These are phyloP conservation scores for Lotus japonicus DNA, from an alignment of 306 rosid genomes.

Conservation along the genomic window DNA sequence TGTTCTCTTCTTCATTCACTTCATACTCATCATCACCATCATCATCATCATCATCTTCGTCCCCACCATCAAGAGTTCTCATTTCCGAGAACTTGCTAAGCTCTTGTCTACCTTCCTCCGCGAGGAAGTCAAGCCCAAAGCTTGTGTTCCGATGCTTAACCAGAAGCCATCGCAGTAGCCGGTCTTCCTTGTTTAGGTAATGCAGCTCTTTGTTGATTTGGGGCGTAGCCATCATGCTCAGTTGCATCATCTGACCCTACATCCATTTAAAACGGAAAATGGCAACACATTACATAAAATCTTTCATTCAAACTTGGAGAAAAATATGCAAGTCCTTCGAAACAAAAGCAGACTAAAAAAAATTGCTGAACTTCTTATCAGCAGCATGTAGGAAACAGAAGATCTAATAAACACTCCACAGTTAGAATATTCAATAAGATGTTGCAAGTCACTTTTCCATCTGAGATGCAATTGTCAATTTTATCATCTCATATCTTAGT, in stretches of 20 bases:
- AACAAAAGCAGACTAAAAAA: too few relatives aligned
- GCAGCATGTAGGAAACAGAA: background rate
- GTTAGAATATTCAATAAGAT: background rate
- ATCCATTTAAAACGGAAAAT: constrained; percentile 4
- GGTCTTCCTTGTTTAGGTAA: constrained; percentile 91
- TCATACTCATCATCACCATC: constrained; percentile 37
- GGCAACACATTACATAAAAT: background rate
- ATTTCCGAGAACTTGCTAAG: constrained; percentile 1
- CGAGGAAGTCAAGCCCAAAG: constrained; percentile 43
- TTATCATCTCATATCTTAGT: too few relatives aligned
- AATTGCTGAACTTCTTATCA: background rate
- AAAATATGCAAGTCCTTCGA: background rate
- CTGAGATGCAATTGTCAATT: too few relatives aligned
- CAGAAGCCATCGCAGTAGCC: constrained; percentile 75
- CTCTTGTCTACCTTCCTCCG: constrained; percentile 36
- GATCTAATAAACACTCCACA: background rate
- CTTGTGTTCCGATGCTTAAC: constrained; percentile 56
- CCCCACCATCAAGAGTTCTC: constrained; percentile 9
- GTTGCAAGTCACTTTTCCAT: background rate
- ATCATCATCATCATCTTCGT: constrained; percentile 9
- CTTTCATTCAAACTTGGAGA: background rate
- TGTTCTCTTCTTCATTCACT: constrained; percentile 17
- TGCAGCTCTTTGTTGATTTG: constrained; percentile 86
- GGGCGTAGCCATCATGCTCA: constrained; percentile 94
- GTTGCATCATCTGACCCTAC: constrained; percentile 86